Base-by-base conservation (phyloP, 176 grass and related monocot species). In the Poa pratensis region DNA sequence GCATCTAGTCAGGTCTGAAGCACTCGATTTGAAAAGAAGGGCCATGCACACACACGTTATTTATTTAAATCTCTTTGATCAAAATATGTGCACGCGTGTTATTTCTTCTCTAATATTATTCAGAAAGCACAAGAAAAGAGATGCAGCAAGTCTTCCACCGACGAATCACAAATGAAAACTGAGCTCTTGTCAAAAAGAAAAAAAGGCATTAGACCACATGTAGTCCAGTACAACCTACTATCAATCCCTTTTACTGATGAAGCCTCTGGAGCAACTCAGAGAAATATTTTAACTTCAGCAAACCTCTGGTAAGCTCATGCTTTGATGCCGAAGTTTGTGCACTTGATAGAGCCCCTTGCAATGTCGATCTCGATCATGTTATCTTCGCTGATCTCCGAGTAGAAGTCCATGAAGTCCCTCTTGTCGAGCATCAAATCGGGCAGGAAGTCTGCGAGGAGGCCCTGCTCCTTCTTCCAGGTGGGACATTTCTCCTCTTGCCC, bases 301-400 rank as follows among this genome's bases (percentile, higher is more conserved):
- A 90, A 88, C 69, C 89, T 86, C 74, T 67, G 45, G 62, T 60
- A 67, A 48, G 67, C 51, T 96, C 87, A 96, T 69, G 94, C 76
- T 86, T 94, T 92, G 82, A 92, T 80, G 19, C 87, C 34, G 0
- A 91, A 49, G 61, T 73, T 91, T 16, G 95, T 86, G 84, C 87
- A 91, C 75, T 94, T 94, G 81, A 94, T 94, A 77, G 92, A 94
- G 73, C 92, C 94, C 72, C 88, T 91, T 63, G 86, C 39, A 32
- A 94, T 90, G 87, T 94, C 94, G n/a, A 97, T 88, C 90, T 97
- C 94, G 54, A 97, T 94, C 84, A 97, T 82, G 90, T 94, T 94
- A 54, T 97, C 94, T 75, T 97, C 94, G 4, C 77, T 78, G 53
- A 94, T 91, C 84, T 97, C 94, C 0, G 92, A 92, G 76, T 92